Base-by-base conservation (phyloP, 768 basidiomycete genomes). In the Pisolithus tinctorius region DNA sequence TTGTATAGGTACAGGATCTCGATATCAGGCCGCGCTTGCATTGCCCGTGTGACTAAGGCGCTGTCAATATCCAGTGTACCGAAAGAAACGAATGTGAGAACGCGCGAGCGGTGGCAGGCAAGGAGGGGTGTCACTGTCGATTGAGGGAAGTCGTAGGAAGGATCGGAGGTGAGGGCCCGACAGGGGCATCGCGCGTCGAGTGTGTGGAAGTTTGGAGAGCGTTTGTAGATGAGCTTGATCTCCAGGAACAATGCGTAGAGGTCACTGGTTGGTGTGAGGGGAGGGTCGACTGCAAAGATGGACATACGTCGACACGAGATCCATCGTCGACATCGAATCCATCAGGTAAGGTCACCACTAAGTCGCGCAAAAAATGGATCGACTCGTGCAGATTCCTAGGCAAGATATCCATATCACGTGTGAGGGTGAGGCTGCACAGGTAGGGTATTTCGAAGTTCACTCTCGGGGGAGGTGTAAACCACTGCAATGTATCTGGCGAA, bases 61-160 rank as follows among this genome's bases (percentile, higher is more conserved):
- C 68, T 59, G 26, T 67, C 59, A 16, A 68, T 52, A 30, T 60
- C 57, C 16, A 68, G 55, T 36, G 55, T 58, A 9, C 65, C 67
- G 0, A 67, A 53, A 26, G 63, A 60, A 9, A 58, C 49, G 13
- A 67, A 54, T 34, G 55, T 50, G 16, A 67, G 57, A 27, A 41
- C 45, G 38, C 60, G 57, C 5, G 68, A 39, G 4, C 55, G 49
- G 10, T 45, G 56, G 8, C 59, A 63, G 13, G 55, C 34, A 20
- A 67, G 56, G 4, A 67, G 55, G 8, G 63, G 67, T 0, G 53
- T 46, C 14, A 67, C 49, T 2, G 55, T 59, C 1, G 65, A 58
- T n/a, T 62, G 55, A 49, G 53, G 47, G 41, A 68, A 54, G 30
- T 63, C 51, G 29, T 54, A 65, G 27, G 66, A 67, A 0, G 51